Evolutionary conservation across 257 asterid genomes (phyloP), one percentile per base, ranked within the genome.

Genomic region (Prunella vulgaris): DNA sequence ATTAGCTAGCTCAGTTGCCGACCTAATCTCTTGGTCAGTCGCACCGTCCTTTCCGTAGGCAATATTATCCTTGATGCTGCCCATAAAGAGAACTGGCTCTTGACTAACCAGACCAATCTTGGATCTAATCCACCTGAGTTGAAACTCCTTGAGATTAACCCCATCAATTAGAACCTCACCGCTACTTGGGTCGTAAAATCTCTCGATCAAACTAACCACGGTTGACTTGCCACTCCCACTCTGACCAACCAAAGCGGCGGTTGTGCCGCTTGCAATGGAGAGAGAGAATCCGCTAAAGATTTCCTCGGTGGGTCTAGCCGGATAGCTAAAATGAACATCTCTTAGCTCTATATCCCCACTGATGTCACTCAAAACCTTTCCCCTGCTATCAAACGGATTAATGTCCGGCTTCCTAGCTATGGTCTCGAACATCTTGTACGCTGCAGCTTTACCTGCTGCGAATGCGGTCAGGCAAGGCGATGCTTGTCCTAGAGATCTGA

Each of bases 191-290:
- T 91, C 97, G 48, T 91, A 91, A 69, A 91, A 88, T 54, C 97
- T 83, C 80, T 91, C 95, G 3, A 87, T 76, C 77, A 91, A 72
- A 70, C 95, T 88, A 54, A 88, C 77, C 57, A 88, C 96, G 0
- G 97, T 91, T 3, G 97, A 91, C 71, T 91, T 91, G 33, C 96
- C 97, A 42, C 97, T 88, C 53, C 97, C 96, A 56, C 97, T 91
- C 68, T 88, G 95, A 10, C 97, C 97, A 51, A 91, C 96, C 83
- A 91, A 79, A 1, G 96, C 97, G 0, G 94, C 83, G 6, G 97
- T 87, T n/a, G 89, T 81, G 27, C 93, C 97, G 7, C 77, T 81
- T 2, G 89, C 81, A 64, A 91, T 86, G 63, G 13, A 72, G 25
- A 88, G 69, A 22, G 95, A 87, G 77, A 91, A 87, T 10, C 93